Percentiles rank a stretch among this genome's conserved stretches.
These are phyloP conservation scores for Lantana camara DNA, from an alignment of 257 asterid genomes.

Conservation along the genomic window DNA sequence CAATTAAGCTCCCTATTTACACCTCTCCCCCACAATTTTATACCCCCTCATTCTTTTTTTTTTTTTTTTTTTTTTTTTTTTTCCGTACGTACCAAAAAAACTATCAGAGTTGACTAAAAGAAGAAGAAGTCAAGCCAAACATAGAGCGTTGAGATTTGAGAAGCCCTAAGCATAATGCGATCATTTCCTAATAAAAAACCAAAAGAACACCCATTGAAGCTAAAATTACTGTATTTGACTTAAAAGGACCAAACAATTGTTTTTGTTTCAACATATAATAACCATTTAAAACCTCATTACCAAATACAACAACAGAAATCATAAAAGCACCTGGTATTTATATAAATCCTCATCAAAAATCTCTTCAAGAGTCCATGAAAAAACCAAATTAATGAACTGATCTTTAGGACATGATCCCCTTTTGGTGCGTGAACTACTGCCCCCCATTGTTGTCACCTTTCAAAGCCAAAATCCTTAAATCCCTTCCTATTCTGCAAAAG, in stretches of 20 bases:
- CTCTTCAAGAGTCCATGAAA: slow-evolving; percentile 51
- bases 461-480: neutral
- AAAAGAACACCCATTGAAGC: neutral
- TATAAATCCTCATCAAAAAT: slow-evolving; percentile 44
- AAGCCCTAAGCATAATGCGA: neutral
- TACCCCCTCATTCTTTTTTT: no score
- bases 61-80: no score
- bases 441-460: slow-evolving; percentile 28
- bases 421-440: neutral
- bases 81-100: no score
- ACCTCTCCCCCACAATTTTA: no score
- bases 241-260: neutral
- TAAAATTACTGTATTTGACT: neutral
- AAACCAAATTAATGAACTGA: slow-evolving; percentile 38
- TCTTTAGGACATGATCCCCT: slow-evolving; percentile 27
- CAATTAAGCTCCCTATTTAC: neutral
- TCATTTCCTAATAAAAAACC: neutral
- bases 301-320: neutral
- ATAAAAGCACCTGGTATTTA: slow-evolving; percentile 41
- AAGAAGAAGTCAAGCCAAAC: no score
- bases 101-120: no score
- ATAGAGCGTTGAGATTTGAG: neutral
- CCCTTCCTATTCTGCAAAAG: neutral
- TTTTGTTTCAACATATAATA: neutral
- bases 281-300: neutral